phyloP scores from a whole-genome alignment of 176 grass and related monocot species.

The Hordeum marinum region DNA sequence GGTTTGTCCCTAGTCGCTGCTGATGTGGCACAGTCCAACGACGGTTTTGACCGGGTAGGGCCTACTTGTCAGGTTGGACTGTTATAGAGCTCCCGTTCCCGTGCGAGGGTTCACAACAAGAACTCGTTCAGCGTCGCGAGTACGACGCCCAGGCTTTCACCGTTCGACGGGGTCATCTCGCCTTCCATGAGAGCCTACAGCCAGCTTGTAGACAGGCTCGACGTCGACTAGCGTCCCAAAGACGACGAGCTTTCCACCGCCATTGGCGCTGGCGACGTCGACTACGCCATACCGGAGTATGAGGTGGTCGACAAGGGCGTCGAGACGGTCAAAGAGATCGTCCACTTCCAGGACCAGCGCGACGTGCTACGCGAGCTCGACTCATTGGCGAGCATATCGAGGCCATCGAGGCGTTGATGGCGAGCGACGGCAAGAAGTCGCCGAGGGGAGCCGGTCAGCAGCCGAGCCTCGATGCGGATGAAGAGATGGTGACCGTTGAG shows the following conservation, averaged over 20 bases:
- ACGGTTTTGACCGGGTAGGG: no score
- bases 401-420: constrained; percentile 57
- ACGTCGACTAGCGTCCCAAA: constrained; percentile 18
- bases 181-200: constrained; percentile 46
- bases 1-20: no score
- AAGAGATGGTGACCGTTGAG: constrained; percentile 69
- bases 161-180: constrained; percentile 37
- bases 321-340: constrained; percentile 77
- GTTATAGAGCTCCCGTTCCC: constrained; percentile 7
- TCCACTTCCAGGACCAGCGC: constrained; percentile 50
- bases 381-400: constrained; percentile 68
- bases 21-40: no score
- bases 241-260: not conserved
- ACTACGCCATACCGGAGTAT: constrained; percentile 51
- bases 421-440: constrained; percentile 12
- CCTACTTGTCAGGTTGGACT: no score
- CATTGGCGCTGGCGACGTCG: not conserved
- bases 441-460: constrained; percentile 10
- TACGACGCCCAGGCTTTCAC: constrained; percentile 4
- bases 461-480: constrained; percentile 45
- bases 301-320: constrained; percentile 79
- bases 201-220: constrained; percentile 30
- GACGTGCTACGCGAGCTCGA: constrained; percentile 68
- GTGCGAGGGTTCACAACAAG: constrained; percentile 51
- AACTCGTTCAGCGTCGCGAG: constrained; percentile 53